Evolutionary conservation across 2,329 filamentous ascomycete species (phyloP), one percentile per base, ranked within the genome.

Genomic region (Venturia effusa): DNA sequence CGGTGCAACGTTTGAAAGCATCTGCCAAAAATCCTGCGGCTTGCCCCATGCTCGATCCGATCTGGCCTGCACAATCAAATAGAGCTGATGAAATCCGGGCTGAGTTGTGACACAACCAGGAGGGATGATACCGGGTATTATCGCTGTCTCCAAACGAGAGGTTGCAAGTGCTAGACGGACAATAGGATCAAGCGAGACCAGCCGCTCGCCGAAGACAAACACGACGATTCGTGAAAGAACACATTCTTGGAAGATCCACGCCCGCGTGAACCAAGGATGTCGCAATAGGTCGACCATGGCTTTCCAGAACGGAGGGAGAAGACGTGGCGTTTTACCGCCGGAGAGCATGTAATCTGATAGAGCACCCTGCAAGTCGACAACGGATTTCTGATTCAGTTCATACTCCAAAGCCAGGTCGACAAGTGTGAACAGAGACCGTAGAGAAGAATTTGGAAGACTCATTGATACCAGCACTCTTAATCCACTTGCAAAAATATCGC

Each of bases 171-270:
- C 61, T 19, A 63, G 22, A 30, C 51, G 43, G 34, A 63, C 41
- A 10, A 63, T 40, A 22, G 51, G 27, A 57, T 63, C 61, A 27
- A 63, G 51, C 32, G 61, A 57, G 27, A 63, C 51, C 34, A 63
- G 45, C 17, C 61, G 45, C 51, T 63, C 34, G 24, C 51, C 61
- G 22, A 63, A 51, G n/a, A 63, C 32, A 41, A 63, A 63, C n/a
- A 57, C 45, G 32, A 63, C 48, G 30, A 61, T 15, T 2, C 15
- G 63, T 0, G 70, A 71, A 43, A 70, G 69, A 59, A 68, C 68
- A 27, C 72, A 67, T 61, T 74, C 72, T 63, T 73, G 72, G 4
- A 73, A 71, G 1, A 74, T 69, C 71, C 73, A 74, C 0, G 76
- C 55, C 24, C 74, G 66, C 15, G 64, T 69, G 61, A 63, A 63